Percentiles rank a stretch among this genome's conserved stretches.
Conservation (phyloP, 2,329 filamentous ascomycete genomes). For the Phoma sp. region DNA sequence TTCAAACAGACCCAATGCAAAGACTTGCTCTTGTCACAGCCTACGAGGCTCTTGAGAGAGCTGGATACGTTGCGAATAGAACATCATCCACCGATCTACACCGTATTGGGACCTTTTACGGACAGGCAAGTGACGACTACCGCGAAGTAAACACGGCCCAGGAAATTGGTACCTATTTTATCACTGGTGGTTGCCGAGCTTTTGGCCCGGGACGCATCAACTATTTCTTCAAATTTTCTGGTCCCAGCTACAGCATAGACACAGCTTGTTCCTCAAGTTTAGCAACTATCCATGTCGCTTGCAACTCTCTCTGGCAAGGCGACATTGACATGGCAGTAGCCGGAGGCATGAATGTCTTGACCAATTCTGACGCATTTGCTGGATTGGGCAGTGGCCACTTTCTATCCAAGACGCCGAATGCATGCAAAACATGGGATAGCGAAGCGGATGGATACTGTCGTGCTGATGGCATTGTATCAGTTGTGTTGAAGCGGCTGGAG, state of each 20-base stretch:
- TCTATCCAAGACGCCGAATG: slow-evolving; percentile 22
- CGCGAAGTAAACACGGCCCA: too few species aligned
- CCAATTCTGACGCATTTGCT: slow-evolving; percentile 39
- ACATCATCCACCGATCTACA: slow-evolving; percentile 33
- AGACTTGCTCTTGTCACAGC: slow-evolving; percentile 21
- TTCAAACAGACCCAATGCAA: slow-evolving; percentile 26
- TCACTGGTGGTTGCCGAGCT: background rate
- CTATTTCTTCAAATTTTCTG: slow-evolving; percentile 24
- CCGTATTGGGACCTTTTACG: slow-evolving; percentile 43
- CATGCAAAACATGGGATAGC: slow-evolving; percentile 38
- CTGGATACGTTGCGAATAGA: slow-evolving; percentile 12
- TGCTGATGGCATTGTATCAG: slow-evolving; percentile 31
- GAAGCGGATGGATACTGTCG: slow-evolving; percentile 45
- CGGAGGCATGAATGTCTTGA: slow-evolving; percentile 32
- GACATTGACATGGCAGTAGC: slow-evolving; percentile 34
- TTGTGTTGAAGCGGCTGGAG: too few species aligned
- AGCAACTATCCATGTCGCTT: slow-evolving; percentile 29
- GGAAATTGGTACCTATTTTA: too few species aligned
- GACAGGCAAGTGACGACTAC: slow-evolving; percentile 3
- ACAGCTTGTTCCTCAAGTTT: slow-evolving; percentile 33
- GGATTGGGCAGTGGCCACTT: slow-evolving; percentile 30
- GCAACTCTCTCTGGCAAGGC: slow-evolving; percentile 35
- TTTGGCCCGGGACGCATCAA: slow-evolving; percentile 19
- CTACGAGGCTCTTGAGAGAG: slow-evolving; percentile 30
- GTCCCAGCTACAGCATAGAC: slow-evolving; percentile 27